Evolutionary conservation across 139 green algal genomes (phyloP).

Genomic region (Spirogloea muscicola): DNA sequence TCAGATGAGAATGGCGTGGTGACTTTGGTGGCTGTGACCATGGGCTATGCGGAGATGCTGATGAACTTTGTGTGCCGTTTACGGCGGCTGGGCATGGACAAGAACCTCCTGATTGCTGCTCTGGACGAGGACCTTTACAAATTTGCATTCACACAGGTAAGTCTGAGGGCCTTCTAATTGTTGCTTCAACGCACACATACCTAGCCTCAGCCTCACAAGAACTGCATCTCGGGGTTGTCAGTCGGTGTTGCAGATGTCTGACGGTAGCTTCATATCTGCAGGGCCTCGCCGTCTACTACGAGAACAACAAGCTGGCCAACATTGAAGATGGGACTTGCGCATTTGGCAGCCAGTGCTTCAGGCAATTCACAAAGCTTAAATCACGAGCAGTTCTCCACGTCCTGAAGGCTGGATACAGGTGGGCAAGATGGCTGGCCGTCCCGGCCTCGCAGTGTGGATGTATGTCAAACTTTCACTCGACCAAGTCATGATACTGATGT

Average conservation of each 20-base stretch:
- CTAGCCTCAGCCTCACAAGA: too few relatives aligned
- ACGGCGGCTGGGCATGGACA: conserved; percentile 5
- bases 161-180: too few relatives aligned
- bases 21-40: conserved; percentile 21
- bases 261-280: too few relatives aligned
- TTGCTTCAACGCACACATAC: too few relatives aligned
- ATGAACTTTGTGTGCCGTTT: conserved; percentile 40
- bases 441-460: too few relatives aligned
- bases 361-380: conserved; percentile 42
- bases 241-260: too few relatives aligned
- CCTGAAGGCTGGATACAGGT: conserved; percentile 25
- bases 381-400: conserved; percentile 22
- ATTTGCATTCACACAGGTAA: conserved; percentile 37
- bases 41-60: conserved; percentile 34
- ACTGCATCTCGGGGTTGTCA: too few relatives aligned
- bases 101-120: conserved; percentile 18
- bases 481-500: neutral
- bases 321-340: conserved; percentile 8
- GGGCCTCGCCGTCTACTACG: conserved; percentile 34
- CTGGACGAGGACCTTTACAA: conserved; percentile 33
- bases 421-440: too few relatives aligned
- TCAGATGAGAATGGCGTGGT: too few relatives aligned
- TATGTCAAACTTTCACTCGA: too few relatives aligned
- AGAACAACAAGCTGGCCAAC: conserved; percentile 4
- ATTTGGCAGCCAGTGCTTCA: conserved; percentile 39